Evolutionary conservation across 495 filamentous ascomycete species (phyloP).

Genomic region (Saxophila tyrrhenica): DNA sequence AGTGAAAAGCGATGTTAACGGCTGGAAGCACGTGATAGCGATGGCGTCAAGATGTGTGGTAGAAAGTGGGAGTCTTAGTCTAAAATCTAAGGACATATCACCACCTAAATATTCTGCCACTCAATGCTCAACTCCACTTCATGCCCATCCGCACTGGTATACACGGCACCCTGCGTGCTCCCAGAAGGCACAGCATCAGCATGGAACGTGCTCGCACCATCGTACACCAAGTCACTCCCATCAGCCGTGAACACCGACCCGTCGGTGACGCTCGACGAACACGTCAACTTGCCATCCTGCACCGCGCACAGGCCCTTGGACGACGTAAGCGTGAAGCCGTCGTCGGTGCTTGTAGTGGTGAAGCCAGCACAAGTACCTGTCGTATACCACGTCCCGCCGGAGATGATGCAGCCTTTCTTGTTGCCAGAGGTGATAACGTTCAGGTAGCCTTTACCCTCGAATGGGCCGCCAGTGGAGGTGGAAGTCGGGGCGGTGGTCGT

Average conservation of each 20-base stretch:
- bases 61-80: too few relatives aligned
- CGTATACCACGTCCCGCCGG: constrained; percentile 56
- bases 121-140: constrained; percentile 5
- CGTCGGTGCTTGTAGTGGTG: constrained; percentile 29
- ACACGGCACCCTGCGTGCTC: constrained; percentile 16
- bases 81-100: too few relatives aligned
- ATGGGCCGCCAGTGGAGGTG: constrained; percentile 22
- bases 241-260: constrained; percentile 21
- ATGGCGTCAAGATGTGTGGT: too few relatives aligned
- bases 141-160: background rate
- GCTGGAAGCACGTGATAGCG: too few relatives aligned
- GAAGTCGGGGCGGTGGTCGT: constrained; percentile 28
- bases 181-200: constrained; percentile 25
- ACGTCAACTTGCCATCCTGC: constrained; percentile 19
- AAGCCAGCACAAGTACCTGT: constrained; percentile 61
- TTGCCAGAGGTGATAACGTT: constrained; percentile 41
- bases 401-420: constrained; percentile 57
- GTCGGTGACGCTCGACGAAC: constrained; percentile 18
- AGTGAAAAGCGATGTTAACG: too few relatives aligned
- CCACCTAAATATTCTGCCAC: constrained; percentile 6
- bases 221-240: constrained; percentile 16
- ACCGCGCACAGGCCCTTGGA: constrained; percentile 28
- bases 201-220: constrained; percentile 21
- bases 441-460: constrained; percentile 48
- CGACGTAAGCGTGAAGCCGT: constrained; percentile 23